Conservation (phyloP, 495 filamentous ascomycete species). For the Podospora bellae-mahoneyi region DNA sequence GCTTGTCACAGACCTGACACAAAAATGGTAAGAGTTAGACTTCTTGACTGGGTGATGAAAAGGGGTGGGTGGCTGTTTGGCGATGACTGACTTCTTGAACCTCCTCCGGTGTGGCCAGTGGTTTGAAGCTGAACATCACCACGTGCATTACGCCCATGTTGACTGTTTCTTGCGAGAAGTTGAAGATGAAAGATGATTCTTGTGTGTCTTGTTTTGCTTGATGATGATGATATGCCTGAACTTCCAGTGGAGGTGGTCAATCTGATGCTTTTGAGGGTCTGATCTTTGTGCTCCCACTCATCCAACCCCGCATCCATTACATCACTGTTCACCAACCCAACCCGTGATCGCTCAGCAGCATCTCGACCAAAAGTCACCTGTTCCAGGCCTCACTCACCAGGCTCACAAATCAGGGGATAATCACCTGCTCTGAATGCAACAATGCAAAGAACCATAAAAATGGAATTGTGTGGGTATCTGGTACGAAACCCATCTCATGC, state of each 20-base stretch:
- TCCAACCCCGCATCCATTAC: not conserved
- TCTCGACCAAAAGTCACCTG: not conserved
- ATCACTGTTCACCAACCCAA: not conserved
- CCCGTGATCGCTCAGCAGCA: not conserved
- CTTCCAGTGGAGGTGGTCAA: not conserved
- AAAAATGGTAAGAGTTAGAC: not conserved
- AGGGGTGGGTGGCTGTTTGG: not conserved
- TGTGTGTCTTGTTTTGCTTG: not conserved
- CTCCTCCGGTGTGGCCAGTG: conserved; percentile 17
- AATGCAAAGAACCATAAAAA: too few relatives aligned
- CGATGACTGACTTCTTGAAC: conserved; percentile 9
- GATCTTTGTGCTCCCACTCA: not conserved
- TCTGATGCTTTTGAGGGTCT: not conserved
- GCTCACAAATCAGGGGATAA: too few relatives aligned
- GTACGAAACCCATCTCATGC: too few relatives aligned
- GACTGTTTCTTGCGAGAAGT: not conserved
- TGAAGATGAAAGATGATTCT: not conserved
- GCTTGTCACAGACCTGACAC: conserved; percentile 28
- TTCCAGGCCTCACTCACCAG: not conserved
- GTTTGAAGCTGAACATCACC: conserved; percentile 13
- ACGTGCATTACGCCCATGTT: conserved; percentile 17
- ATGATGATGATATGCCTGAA: not conserved
- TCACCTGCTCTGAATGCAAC: too few relatives aligned
- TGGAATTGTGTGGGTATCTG: too few relatives aligned
- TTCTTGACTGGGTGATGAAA: not conserved